Base-by-base conservation (phyloP, 1,284 basidiomycete genomes). In the Porogramme epimiltina region DNA sequence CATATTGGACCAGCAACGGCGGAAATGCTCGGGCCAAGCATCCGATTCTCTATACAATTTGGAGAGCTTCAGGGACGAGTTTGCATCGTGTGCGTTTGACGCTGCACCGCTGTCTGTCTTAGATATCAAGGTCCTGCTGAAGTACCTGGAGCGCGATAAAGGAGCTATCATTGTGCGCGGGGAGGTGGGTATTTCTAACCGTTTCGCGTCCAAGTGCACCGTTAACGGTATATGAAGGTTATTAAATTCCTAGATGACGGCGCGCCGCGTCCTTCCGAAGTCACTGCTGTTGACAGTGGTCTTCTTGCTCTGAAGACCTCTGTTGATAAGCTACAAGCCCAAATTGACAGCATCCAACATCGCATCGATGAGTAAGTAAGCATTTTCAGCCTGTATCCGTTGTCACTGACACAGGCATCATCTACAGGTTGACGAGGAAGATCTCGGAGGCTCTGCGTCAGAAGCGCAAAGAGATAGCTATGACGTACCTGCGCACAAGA, bases 101-200 rank as follows among this genome's bases (percentile, higher is more conserved):
- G 70, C 66, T n/a, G 73, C 69, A 15, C 69, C 65, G 0, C 49
- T 80, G 31, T 79, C 87, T 15, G 80, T 85, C 49, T 62, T 66
- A 18, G 93, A 98, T 66, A 67, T 82, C 11, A 80, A 79, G 49
- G 79, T 95, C 2, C 65, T 97, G 26, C 52, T 96, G 24, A 88
- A 77, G 67, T 93, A 86, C 68, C 72, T 98, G 34, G 80, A 87
- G 61, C 78, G 95, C 42, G 95, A 98, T 65, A 79, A 77, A 60
- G 73, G 72, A 4, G 75, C 80, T 0, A 58, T 95, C 3, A 74
- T 89, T 0, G 70, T 82, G 10, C 81, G 89, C 47, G 77, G 82
- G 52, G 82, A 85, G 49, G 91, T 92, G 56, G 82, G 24, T 6
- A 63, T 43, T 54, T 20, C 11, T 10, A 1, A 23, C 37, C 4